Conservation (phyloP, 2,329 filamentous ascomycete species). For the Ophiostoma australiae region DNA sequence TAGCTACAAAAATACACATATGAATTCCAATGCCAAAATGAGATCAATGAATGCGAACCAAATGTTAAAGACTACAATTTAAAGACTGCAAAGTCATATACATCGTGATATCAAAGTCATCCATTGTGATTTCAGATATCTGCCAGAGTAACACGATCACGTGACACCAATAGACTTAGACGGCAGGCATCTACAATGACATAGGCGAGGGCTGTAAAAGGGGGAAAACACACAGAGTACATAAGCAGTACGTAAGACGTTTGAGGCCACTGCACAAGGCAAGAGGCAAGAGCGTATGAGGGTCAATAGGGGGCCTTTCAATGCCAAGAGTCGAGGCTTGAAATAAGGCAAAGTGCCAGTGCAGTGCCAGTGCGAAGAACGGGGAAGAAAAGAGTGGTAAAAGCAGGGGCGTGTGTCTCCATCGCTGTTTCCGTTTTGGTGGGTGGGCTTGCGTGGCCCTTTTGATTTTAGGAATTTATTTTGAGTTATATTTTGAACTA, state of each 20-base stretch:
- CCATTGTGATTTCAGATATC: neutral
- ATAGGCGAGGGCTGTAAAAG: neutral
- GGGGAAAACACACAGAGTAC: neutral
- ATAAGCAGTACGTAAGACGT: neutral
- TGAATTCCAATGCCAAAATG: too few species aligned
- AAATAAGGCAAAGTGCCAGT: neutral
- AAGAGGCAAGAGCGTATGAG: neutral
- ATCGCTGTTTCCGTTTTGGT: conserved; percentile 5
- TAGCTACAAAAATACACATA: too few species aligned
- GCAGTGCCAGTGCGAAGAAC: neutral
- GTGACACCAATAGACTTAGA: neutral
- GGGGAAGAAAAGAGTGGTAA: neutral
- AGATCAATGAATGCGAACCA: too few species aligned
- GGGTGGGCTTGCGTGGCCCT: conserved; percentile 22
- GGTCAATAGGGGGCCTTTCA: neutral
- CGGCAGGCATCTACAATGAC: neutral
- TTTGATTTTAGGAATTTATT: neutral
- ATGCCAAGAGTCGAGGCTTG: neutral
- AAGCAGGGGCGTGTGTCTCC: neutral
- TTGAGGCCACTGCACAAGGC: neutral
- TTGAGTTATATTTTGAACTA: neutral
- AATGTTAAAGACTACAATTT: neutral
- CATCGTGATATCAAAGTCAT: neutral
- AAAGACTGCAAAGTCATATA: neutral
- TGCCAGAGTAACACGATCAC: neutral